phyloP scores from a whole-genome alignment of 352 stramenopile species.

The Pythium diclinum region DNA sequence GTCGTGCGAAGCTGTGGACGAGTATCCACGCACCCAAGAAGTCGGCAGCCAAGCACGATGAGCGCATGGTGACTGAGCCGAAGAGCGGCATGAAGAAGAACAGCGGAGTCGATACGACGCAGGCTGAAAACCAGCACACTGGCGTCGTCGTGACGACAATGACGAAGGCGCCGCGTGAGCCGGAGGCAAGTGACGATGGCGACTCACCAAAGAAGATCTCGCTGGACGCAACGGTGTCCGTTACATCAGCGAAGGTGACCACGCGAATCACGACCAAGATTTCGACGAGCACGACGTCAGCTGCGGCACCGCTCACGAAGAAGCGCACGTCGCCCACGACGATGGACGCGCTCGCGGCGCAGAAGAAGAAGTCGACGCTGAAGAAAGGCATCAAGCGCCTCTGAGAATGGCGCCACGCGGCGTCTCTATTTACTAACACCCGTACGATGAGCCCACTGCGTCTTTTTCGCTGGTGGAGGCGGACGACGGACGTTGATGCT shows the following conservation, averaged over 20 bases:
- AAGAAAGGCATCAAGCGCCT: slow-evolving; percentile 76
- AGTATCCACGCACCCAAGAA: slow-evolving; percentile 85
- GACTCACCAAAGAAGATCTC: not conserved
- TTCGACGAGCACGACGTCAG: slow-evolving; percentile 4
- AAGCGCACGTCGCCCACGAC: slow-evolving; percentile 41
- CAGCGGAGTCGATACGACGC: not conserved
- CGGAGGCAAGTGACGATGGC: slow-evolving; percentile 3
- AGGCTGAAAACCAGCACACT: not conserved
- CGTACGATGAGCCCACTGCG: not conserved
- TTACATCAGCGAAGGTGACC: not conserved
- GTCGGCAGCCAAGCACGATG: slow-evolving; percentile 20
- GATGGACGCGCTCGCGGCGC: slow-evolving; percentile 35
- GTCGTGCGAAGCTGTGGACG: slow-evolving; percentile 88
- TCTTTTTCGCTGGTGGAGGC: not conserved
- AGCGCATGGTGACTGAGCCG: slow-evolving; percentile 19
- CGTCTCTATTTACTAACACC: slow-evolving; percentile 18
- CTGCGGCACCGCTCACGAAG: slow-evolving; percentile 30
- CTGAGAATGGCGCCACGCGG: slow-evolving; percentile 17
- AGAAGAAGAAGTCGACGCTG: slow-evolving; percentile 68
- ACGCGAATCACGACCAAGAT: slow-evolving; percentile 2
- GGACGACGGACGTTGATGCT: too few species aligned
- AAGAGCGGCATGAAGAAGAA: slow-evolving; percentile 22
- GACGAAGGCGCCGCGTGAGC: slow-evolving; percentile 4
- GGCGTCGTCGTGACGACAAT: not conserved
- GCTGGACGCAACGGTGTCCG: not conserved